Base-by-base conservation (phyloP, 768 basidiomycete species). In the Boletus sensibilis region DNA sequence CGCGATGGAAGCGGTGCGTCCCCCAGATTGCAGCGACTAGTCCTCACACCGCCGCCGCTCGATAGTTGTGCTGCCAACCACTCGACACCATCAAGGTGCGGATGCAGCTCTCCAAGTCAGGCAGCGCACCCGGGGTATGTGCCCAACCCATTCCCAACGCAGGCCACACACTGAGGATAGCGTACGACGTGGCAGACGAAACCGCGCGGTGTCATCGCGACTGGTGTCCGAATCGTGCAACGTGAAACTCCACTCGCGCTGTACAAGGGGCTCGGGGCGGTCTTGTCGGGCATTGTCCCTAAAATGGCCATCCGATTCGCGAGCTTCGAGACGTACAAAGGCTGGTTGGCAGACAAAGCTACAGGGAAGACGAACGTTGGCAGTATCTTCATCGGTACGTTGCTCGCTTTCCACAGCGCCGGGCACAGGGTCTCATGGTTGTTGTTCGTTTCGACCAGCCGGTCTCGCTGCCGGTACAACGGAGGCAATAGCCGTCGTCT, bases 291-390 rank as follows among this genome's bases (percentile, higher is more conserved):
- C 12, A 99, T 99, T 71, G 93, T 98, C 9, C 97, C 97, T 1
- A 99, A 99, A 78, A 99, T 99, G 97, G 94, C 94, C 46, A 98
- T 94, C 68, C 90, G 97, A 35, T 99, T 98, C 71, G 95, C 96
- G 11, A 93, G 92, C 72, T 99, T 99, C 70, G 97, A 99, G 76
- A 79, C 86, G 43, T 99, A 99, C 81, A 94, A 96, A 72, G 82
- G 78, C 0, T 86, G 82, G 81, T 74, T 98, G 41, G 85, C 89
- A 3, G 84, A 92, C 64, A 79, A 81, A 57, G 71, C 78, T 38
- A 92, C 91, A 0, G 95, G 95, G 25, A 83, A 88, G 73, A 90
- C 94, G 5, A 82, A 78, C 49, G 79, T 90, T 3, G 86, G 88
- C 1, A 83, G 75, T 54, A 94, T 96, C 40, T 99, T 99, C 73